Conservation (phyloP, 1,284 basidiomycete species). For the Pisolithus thermaeus region DNA sequence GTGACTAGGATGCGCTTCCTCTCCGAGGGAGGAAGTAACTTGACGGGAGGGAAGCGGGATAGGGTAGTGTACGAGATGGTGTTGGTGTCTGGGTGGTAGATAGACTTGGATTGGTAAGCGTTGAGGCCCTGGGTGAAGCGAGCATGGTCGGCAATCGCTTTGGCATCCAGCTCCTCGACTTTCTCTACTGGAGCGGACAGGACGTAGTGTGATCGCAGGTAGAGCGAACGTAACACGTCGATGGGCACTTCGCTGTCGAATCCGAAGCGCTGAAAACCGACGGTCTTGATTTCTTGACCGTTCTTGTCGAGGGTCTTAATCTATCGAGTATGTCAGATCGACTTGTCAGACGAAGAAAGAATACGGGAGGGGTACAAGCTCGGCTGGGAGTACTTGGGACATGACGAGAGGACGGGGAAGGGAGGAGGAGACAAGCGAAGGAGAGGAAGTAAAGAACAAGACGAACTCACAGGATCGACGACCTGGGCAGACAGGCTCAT, state of each 20-base stretch:
- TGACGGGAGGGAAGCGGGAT: conserved; percentile 87
- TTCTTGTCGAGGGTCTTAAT: conserved; percentile 65
- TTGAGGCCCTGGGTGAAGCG: conserved; percentile 48
- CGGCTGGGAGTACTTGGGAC: conserved; percentile 18
- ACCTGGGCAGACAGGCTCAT: conserved; percentile 1
- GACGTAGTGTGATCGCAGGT: conserved; percentile 78
- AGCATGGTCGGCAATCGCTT: conserved; percentile 43
- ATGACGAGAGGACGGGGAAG: conserved; percentile 9
- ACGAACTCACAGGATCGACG: conserved; percentile 6
- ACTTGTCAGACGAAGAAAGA: background rate
- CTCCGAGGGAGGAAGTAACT: conserved; percentile 68
- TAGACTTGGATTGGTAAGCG: conserved; percentile 76
- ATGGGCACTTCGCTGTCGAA: conserved; percentile 82
- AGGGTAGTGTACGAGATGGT: conserved; percentile 90
- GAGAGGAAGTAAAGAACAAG: background rate
- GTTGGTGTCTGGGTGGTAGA: conserved; percentile 71
- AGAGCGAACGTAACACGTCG: conserved; percentile 76
- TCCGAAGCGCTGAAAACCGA: conserved; percentile 80
- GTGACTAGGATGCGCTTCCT: conserved; percentile 92
- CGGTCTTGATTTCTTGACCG: conserved; percentile 66
- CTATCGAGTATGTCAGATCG: conserved; percentile 29
- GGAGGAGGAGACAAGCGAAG: background rate
- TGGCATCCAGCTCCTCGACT: conserved; percentile 34
- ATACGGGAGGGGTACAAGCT: conserved; percentile 11
- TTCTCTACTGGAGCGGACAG: conserved; percentile 37